Evolutionary conservation across 2,329 filamentous ascomycete species (phyloP).

Genomic region (Aureobasidium pullulans): DNA sequence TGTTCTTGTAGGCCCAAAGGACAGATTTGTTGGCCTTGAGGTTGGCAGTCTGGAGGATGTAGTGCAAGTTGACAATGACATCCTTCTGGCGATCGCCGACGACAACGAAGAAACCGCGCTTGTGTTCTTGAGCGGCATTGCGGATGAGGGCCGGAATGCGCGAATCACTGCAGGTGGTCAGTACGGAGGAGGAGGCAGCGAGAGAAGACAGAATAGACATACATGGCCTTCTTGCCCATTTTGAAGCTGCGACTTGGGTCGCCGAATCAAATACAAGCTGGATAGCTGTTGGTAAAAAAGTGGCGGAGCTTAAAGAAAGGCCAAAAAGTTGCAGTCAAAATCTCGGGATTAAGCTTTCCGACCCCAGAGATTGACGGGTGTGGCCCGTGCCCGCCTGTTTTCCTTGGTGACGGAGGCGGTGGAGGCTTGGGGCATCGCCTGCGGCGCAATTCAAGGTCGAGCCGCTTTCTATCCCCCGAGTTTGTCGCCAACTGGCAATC

Average conservation of each 20-base stretch:
- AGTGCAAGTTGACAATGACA: constrained; percentile 90
- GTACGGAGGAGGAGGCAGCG: neutral
- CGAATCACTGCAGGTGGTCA: constrained; percentile 59
- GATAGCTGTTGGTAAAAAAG: neutral
- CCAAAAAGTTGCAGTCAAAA: neutral
- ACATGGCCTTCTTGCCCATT: constrained; percentile 53
- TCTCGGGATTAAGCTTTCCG: neutral
- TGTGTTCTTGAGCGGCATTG: constrained; percentile 92
- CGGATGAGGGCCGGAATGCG: constrained; percentile 85
- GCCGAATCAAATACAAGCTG: neutral
- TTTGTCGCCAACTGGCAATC: neutral
- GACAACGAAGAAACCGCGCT: constrained; percentile 94
- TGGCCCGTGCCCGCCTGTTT: neutral
- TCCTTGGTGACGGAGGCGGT: neutral
- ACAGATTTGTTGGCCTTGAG: constrained; percentile 95
- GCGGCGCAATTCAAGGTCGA: neutral
- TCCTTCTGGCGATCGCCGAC: constrained; percentile 93
- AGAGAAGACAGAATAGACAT: neutral
- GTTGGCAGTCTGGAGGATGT: constrained; percentile 83
- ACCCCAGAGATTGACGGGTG: neutral
- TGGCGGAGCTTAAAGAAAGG: neutral
- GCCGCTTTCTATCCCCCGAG: neutral
- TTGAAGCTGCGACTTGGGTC: constrained; percentile 10
- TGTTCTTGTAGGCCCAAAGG: constrained; percentile 98
- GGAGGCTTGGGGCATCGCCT: neutral